Base-by-base conservation (phyloP, 371 early-diverging fungal genomes). In the Syncephalis plumigaleata region DNA sequence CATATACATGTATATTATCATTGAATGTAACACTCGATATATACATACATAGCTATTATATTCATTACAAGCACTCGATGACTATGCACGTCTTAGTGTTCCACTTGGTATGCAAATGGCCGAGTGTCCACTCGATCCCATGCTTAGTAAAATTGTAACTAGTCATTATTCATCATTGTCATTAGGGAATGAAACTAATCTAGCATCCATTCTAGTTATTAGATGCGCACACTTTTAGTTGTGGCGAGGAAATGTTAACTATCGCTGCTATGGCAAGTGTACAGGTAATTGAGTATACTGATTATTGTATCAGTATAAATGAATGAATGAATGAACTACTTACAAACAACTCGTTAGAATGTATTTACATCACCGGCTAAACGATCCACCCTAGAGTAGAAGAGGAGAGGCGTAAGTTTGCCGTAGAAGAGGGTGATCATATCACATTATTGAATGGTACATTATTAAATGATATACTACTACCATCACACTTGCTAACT, bases 201-300 rank as follows among this genome's bases (percentile, higher is more conserved):
- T n/a, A n/a, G n/a, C n/a, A n/a, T n/a, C n/a, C n/a, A n/a, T n/a
- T 37, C 9, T 43, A 70, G 70, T 54, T 85, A 7, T 48, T 85
- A 9, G 72, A 79, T 15, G 76, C 81, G 1, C 64, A 63, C 15
- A 65, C 61, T 2, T 81, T 77, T 55, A 64, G 67, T 36, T 89
- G 90, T 53, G 66, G 69, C 13, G 75, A 83, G 47, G 90, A 89
- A 46, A 77, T 83, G 31, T 60, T 85, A 4, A 78, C 87, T 0
- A 81, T 89, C 48, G 81, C 81, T 1, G 87, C 90, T 3, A 81
- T 87, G 77, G 50, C 83, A 5, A 77, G 81, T 16, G 84, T 86
- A 0, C 81, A 87, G 56, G 75, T 75, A 55, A 8, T 31, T 31
- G 31, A 31, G 31, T 31, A n/a, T n/a, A n/a, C n/a, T n/a, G n/a